A percentile compares a stretch with the other conserved stretches of the same genome.
Conservation (phyloP, 2,329 filamentous ascomycete genomes). For the Hymenoscyphus albidus region DNA sequence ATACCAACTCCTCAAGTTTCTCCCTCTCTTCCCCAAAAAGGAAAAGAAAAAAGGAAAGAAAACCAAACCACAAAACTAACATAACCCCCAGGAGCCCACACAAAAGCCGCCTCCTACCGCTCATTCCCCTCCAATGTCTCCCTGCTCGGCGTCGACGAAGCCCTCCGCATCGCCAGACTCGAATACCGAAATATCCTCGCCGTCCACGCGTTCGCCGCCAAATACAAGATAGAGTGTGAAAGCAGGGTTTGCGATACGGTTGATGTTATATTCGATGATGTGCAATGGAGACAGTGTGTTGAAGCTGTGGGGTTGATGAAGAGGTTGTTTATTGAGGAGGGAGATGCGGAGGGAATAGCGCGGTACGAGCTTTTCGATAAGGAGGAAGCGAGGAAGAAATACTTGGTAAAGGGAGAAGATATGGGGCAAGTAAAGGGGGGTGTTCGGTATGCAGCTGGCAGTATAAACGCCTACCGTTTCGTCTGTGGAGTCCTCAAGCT, state of each 20-base stretch:
- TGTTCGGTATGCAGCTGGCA: conserved; percentile 37
- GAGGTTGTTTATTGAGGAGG: conserved; percentile 38
- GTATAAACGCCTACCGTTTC: conserved; percentile 36
- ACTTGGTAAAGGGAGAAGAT: conserved; percentile 34
- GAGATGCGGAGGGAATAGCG: conserved; percentile 40
- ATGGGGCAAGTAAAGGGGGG: conserved; percentile 21
- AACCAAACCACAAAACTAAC: neutral
- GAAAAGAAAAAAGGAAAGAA: neutral
- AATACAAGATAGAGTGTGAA: conserved; percentile 48
- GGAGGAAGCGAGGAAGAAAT: conserved; percentile 41
- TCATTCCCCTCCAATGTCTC: conserved; percentile 27
- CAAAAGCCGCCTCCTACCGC: conserved; percentile 33
- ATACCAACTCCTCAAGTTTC: neutral
- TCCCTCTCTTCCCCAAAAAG: neutral
- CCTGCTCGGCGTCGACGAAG: conserved; percentile 14
- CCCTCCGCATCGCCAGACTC: conserved; percentile 39
- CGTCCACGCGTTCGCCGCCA: conserved; percentile 50
- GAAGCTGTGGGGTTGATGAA: conserved; percentile 43
- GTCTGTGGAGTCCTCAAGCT: conserved; percentile 27
- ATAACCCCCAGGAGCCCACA: conserved; percentile 32
- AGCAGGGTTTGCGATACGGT: conserved; percentile 34
- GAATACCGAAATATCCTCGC: conserved; percentile 51
- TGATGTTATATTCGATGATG: conserved; percentile 38
- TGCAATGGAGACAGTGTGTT: conserved; percentile 25
- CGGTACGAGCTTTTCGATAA: conserved; percentile 43